These are phyloP conservation scores for Amanita brunnescens DNA, from an alignment of 768 basidiomycete genomes.

Conservation along the genomic window DNA sequence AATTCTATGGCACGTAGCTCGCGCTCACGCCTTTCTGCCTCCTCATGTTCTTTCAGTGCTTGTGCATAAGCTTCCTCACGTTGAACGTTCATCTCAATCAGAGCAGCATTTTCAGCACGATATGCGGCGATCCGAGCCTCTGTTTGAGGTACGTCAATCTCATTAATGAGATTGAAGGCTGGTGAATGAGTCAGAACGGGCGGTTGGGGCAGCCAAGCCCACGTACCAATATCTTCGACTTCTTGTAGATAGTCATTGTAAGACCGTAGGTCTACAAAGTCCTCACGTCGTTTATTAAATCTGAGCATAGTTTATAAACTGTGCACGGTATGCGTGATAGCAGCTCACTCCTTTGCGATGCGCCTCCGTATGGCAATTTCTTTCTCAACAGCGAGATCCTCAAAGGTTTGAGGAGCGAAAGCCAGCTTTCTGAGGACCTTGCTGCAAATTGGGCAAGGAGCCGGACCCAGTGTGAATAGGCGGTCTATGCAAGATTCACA, in stretches of 20 bases:
- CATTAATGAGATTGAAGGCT: slow-evolving; percentile 96
- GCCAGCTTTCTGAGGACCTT: slow-evolving; percentile 84
- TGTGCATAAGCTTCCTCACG: slow-evolving; percentile 72
- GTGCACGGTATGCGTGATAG: slow-evolving; percentile 5
- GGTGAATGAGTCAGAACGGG: slow-evolving; percentile 3
- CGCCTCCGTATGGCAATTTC: slow-evolving; percentile 86
- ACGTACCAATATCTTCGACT: slow-evolving; percentile 76
- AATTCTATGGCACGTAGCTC: slow-evolving; percentile 61
- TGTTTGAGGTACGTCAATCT: slow-evolving; percentile 70
- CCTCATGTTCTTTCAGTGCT: slow-evolving; percentile 70
- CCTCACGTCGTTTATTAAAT: slow-evolving; percentile 90
- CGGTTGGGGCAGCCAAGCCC: neutral
- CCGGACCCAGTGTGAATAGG: slow-evolving; percentile 90
- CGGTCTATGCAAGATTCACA: slow-evolving; percentile 99
- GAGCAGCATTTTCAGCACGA: slow-evolving; percentile 69
- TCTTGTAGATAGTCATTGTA: slow-evolving; percentile 97
- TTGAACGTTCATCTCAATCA: slow-evolving; percentile 79
- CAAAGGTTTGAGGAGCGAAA: slow-evolving; percentile 94
- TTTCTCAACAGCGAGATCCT: slow-evolving; percentile 87
- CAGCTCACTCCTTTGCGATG: slow-evolving; percentile 76
- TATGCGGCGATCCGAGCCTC: slow-evolving; percentile 77
- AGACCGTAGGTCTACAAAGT: slow-evolving; percentile 68
- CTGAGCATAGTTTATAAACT: slow-evolving; percentile 28
- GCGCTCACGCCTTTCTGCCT: slow-evolving; percentile 62
- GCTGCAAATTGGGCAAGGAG: slow-evolving; percentile 90